Conservation (phyloP, 441 rosid genomes). For the Omphalea diandra region DNA sequence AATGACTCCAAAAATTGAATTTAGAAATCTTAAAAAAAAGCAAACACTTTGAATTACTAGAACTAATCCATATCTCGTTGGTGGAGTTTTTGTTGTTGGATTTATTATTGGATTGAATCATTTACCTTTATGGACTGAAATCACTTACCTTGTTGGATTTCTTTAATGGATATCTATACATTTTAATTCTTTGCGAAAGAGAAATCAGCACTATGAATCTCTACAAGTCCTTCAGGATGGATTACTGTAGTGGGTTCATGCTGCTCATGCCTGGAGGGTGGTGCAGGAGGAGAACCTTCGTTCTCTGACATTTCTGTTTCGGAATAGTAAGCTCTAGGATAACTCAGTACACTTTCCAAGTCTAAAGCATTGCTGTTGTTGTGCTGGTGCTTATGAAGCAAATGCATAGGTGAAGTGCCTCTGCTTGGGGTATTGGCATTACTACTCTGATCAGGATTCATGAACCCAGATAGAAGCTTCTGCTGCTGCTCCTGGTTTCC, state of each 20-base stretch:
- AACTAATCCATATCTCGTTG: too few relatives aligned
- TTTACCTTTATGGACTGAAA: too few relatives aligned
- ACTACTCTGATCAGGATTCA: too few relatives aligned
- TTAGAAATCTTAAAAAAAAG: too few relatives aligned
- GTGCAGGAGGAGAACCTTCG: constrained; percentile 25
- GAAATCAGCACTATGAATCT: constrained; percentile 28
- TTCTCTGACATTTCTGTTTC: constrained; percentile 32
- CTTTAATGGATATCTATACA: too few relatives aligned
- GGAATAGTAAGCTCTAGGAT: constrained; percentile 33
- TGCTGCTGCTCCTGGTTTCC: constrained; percentile 18
- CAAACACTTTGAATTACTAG: too few relatives aligned
- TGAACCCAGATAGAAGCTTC: constrained; percentile 15
- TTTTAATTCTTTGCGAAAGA: too few relatives aligned
- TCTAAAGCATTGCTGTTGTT: constrained; percentile 21
- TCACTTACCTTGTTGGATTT: too few relatives aligned
- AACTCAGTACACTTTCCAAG: constrained; percentile 25
- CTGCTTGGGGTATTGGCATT: constrained; percentile 42
- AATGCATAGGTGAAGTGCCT: constrained; percentile 45
- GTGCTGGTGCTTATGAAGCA: constrained; percentile 37
- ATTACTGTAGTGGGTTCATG: constrained; percentile 9
- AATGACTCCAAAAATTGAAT: too few relatives aligned
- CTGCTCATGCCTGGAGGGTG: too few relatives aligned
- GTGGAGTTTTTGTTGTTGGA: too few relatives aligned
- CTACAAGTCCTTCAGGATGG: neutral
- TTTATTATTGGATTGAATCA: too few relatives aligned